These are phyloP conservation scores for Coniophora puteana DNA, from an alignment of 1,284 basidiomycete genomes.

Conservation along the genomic window DNA sequence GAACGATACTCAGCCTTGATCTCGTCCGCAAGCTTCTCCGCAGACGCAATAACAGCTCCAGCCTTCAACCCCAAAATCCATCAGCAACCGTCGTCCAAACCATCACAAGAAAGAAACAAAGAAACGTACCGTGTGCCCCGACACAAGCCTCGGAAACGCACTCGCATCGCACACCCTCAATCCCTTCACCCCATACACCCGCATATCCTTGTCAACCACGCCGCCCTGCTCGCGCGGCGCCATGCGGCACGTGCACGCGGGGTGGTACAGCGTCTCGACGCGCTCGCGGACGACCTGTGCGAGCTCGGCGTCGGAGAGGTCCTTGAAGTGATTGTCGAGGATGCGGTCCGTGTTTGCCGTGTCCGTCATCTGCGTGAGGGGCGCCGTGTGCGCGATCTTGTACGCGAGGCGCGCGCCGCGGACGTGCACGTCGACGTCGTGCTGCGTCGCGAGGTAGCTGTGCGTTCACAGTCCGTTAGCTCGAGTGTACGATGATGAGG, in stretches of 20 bases:
- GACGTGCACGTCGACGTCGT: slow-evolving; percentile 52
- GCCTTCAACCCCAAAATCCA: slow-evolving; percentile 36
- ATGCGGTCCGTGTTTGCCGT: slow-evolving; percentile 30
- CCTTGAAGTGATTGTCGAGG: slow-evolving; percentile 42
- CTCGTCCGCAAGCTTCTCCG: slow-evolving; percentile 61
- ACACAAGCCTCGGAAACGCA: slow-evolving; percentile 17
- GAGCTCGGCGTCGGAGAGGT: slow-evolving; percentile 38
- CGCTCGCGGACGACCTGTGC: slow-evolving; percentile 39
- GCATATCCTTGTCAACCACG: slow-evolving; percentile 18
- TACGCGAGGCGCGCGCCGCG: slow-evolving; percentile 49
- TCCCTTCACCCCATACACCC: slow-evolving; percentile 19
- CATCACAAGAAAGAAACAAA: not conserved
- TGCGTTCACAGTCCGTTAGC: not conserved
- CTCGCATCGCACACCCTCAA: slow-evolving; percentile 16
- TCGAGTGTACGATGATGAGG: not conserved
- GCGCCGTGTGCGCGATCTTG: slow-evolving; percentile 46
- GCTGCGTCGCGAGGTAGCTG: slow-evolving; percentile 54
- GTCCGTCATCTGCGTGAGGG: slow-evolving; percentile 47
- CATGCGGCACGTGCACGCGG: slow-evolving; percentile 52
- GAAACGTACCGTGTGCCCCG: slow-evolving; percentile 66
- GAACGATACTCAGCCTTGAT: too few relatives aligned
- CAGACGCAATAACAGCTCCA: slow-evolving; percentile 54
- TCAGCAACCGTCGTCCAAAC: slow-evolving; percentile 4
- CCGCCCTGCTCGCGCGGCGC: slow-evolving; percentile 37
- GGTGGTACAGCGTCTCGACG: slow-evolving; percentile 52